Evolutionary conservation across 176 grass and related monocot species (phyloP), one percentile per base, ranked within the genome.

Genomic region (Tillandsia leiboldiana): DNA sequence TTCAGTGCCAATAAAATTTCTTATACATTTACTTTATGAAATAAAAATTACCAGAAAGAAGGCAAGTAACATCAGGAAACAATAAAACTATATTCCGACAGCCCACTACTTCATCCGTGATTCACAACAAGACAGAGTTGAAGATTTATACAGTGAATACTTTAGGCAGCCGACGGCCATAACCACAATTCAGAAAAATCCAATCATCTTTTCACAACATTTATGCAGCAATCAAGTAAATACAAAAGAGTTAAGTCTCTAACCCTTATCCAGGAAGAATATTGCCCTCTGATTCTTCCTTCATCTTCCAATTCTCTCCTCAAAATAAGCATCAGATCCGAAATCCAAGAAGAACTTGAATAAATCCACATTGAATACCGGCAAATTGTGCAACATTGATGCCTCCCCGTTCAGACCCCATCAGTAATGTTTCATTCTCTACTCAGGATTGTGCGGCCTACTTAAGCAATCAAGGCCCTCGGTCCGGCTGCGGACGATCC

Each of bases 401-500:
- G 56, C 56, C 15, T 61, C 10, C 3, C 56, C 22, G 8, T 61
- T 23, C 2, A 61, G 12, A 61, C 17, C 15, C 15, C 22, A 61
- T 61, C 15, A 23, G 12, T 61, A 61, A 13, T 9, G 56, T 18
- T 61, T 9, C 22, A 61, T 23, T 9, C 29, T 84, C 80, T 81
- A 96, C n/a, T 88, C 77, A 1, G 79, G 59, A 77, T 67, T 67
- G 71, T 78, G 68, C 1, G 74, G 71, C 56, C 53, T 87, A 51
- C 87, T 88, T 48, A 90, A 58, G 84, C 70, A 78, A 59, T 99
- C 95, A 3, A 99, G 87, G 63, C 86, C 83, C 48, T 99, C 87
- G 0, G 90, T 93, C 64, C 95, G 77, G 54, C 79, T 94, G 63
- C 82, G 87, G 50, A 90, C 90, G 51, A 90, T 83, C 24, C 90